Base-by-base conservation (phyloP, 164 flowering plant species). In the Nelumbo lutea region DNA sequence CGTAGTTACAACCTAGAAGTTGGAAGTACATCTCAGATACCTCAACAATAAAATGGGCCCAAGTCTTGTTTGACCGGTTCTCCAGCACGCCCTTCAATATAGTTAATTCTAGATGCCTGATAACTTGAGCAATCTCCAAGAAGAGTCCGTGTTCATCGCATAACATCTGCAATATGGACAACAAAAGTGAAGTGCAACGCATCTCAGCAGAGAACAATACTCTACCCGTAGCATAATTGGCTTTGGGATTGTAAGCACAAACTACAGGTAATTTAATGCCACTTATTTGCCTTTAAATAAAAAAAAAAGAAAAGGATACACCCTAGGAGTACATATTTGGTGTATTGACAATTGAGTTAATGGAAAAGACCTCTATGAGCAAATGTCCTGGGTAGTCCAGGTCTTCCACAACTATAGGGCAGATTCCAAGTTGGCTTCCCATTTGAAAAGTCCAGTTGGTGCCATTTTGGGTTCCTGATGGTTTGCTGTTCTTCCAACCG, bases 31-130 rank as follows among this genome's bases (percentile, higher is more conserved):
- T 67, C 13, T 64, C 44, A 8, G 44, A 6, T 83, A 90, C 97
- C 93, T 93, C 89, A 7, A 93, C 89, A 61, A 88, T 68, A 64
- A 88, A 93, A 69, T 75, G 84, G 42, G 96, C 96, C 94, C 92
- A 89, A 3, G 68, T 75, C 65, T 73, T 76, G 64, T 72, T 72
- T 2, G 78, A 66, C 3, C 78, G 81, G 51, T 42, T 73, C 64
- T 89, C 90, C 84, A 85, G 77, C 8, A 67, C 79, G 8, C 98
- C 96, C 65, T 87, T 83, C 72, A 93, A 72, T 69, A 93, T 87
- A n/a, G 91, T 87, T 62, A 93, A 68, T n/a, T 86, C 78, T 64
- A 85, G 64, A 14, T 75, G 70, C n/a, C 84, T 79, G 56, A 90
- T 84, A 39, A 86, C 88, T 74, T 88, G 88, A n/a, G 94, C 87